Evolutionary conservation across 768 basidiomycete species (phyloP), one percentile per base, ranked within the genome.

Genomic region (Rickenella mellea): DNA sequence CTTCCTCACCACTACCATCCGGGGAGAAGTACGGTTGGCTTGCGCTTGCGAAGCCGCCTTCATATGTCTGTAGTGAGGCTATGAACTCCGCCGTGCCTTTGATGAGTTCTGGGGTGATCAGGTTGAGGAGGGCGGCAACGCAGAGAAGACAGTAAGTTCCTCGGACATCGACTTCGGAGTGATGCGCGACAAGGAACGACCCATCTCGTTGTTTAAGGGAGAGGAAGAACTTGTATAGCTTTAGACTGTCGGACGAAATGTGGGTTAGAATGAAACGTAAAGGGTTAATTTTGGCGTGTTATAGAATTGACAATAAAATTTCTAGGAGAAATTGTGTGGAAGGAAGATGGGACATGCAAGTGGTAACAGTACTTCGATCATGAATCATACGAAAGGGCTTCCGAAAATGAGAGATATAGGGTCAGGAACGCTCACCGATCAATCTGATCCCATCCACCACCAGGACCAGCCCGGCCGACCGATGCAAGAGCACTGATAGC

Each of bases 81-180:
- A 99, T 68, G 65, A 92, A 98, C 6, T 67, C 74, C 1, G 85
- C 73, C 0, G 83, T 84, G 5, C 82, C 80, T 21, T 67, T 62
- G 4, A 92, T 70, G 29, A 99, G 80, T 44, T 87, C 90, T 0
- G 92, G 90, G 0, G 94, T 97, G 35, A 97, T 63, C 14, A 99
- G 62, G 50, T 96, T 77, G 31, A 97, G 72, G 19, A 99, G 67
- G 2, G 80, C 76, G 0, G 93, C 90, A 2, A 80, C 76, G 2
- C 80, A 80, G 10, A 99, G 73, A 1, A 97, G 75, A 56, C 94
- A 96, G 57, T 98, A 99, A 24, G 86, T 83, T 0, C 92, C 96
- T n/a, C 93, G 78, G 39, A 96, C 90, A 55, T 99, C 96, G 11
- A 98, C 83, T 59, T 99, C 96, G 11, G 80, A 88, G 41, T 89